Percentiles rank a stretch among this genome's conserved stretches.
Evolutionary conservation across 2,329 filamentous ascomycete species (phyloP).

Genomic region (Venturia oleaginea): DNA sequence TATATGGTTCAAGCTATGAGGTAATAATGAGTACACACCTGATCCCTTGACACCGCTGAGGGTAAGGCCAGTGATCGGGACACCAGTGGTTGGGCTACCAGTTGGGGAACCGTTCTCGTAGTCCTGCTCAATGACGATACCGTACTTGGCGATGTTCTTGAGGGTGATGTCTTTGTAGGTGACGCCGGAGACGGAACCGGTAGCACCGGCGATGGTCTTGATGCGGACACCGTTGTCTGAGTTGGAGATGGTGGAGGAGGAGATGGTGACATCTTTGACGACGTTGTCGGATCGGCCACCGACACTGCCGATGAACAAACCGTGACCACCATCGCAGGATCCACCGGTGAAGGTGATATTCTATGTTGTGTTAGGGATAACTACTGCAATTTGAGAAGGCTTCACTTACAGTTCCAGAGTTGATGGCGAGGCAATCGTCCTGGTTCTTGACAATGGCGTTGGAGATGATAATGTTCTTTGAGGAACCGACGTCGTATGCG

Average conservation of each 20-base stretch:
- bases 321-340: slow-evolving; percentile 45
- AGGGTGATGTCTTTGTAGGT: slow-evolving; percentile 40
- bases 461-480: slow-evolving; percentile 40
- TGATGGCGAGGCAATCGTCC: slow-evolving; percentile 52
- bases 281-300: slow-evolving; percentile 47
- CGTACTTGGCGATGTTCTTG: slow-evolving; percentile 37
- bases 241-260: slow-evolving; percentile 39
- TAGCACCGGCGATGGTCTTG: slow-evolving; percentile 46
- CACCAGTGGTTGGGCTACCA: slow-evolving; percentile 37
- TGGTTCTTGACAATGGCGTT: slow-evolving; percentile 47
- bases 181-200: slow-evolving; percentile 41
- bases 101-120: slow-evolving; percentile 40
- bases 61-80: slow-evolving; percentile 37
- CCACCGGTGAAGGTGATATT: slow-evolving; percentile 30
- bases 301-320: slow-evolving; percentile 51
- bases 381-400: background rate
- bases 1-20: slow-evolving; percentile 1
- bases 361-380: background rate
- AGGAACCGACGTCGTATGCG: slow-evolving; percentile 47
- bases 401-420: slow-evolving; percentile 38
- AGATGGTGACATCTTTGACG: slow-evolving; percentile 45
- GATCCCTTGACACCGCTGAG: slow-evolving; percentile 35
- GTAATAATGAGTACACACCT: background rate
- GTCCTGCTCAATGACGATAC: slow-evolving; percentile 45
- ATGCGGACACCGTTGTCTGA: slow-evolving; percentile 50